A percentile compares a stretch with the other conserved stretches of the same genome.
phyloP scores from a whole-genome alignment of 495 filamentous ascomycete species.

The Darksidea phi region DNA sequence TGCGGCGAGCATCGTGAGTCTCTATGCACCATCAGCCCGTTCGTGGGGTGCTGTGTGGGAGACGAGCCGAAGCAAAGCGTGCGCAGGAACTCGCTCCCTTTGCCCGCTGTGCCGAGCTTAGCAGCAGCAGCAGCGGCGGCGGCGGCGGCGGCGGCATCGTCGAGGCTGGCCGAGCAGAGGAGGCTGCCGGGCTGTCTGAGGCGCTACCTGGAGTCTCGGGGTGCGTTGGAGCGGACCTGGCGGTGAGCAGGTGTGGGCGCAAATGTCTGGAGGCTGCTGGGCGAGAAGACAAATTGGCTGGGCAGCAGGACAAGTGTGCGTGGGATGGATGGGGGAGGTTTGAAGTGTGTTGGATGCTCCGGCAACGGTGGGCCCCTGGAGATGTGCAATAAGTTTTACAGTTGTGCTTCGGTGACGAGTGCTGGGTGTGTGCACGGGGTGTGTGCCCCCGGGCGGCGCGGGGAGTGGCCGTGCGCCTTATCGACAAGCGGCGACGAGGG shows the following conservation, averaged over 20 bases:
- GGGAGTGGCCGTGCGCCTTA: conserved; percentile 24
- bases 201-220: not conserved
- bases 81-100: not conserved
- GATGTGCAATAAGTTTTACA: conserved; percentile 30
- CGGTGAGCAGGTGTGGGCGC: not conserved
- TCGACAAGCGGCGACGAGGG: conserved; percentile 22
- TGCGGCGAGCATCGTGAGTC: not conserved
- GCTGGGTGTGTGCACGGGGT: conserved; percentile 8
- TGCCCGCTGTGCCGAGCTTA: conserved; percentile 24
- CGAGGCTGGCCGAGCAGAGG: too few relatives aligned
- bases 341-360: conserved; percentile 5
- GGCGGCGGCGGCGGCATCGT: too few relatives aligned
- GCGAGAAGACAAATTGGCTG: not conserved
- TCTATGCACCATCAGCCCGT: not conserved
- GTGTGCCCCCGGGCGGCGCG: conserved; percentile 8
- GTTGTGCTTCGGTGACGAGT: not conserved
- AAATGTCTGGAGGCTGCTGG: too few relatives aligned
- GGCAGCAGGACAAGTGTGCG: conserved; percentile 15
- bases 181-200: too few relatives aligned
- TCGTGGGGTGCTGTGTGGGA: conserved; percentile 8
- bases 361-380: not conserved
- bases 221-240: not conserved
- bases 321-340: conserved; percentile 12
- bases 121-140: too few relatives aligned
- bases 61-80: conserved; percentile 29